phyloP scores from a whole-genome alignment of 2,329 filamentous ascomycete genomes.

The Aspergillus felis region DNA sequence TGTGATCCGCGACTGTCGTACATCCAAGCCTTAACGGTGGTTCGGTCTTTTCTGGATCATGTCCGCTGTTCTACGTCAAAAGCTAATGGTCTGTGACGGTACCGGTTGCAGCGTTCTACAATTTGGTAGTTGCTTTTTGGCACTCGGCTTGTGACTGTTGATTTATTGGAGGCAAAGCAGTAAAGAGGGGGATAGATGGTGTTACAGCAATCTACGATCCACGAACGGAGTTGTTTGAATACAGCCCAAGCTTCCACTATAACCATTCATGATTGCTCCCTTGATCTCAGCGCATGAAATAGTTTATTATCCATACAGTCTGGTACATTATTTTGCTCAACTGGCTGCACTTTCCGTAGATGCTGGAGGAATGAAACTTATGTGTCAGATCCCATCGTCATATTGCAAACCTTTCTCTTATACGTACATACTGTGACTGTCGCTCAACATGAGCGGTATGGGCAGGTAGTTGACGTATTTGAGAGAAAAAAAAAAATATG shows the following conservation, averaged over 20 bases:
- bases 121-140: not conserved
- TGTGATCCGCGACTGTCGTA: conserved; percentile 71
- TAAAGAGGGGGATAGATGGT: not conserved
- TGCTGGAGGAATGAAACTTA: too few species aligned
- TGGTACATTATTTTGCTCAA: too few species aligned
- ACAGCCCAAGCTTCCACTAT: not conserved
- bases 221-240: too few species aligned
- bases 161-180: not conserved
- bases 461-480: too few species aligned
- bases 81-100: not conserved
- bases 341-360: too few species aligned
- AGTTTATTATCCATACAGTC: too few species aligned
- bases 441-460: too few species aligned
- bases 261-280: not conserved
- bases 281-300: too few species aligned
- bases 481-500: too few species aligned
- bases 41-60: conserved; percentile 1
- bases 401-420: too few species aligned
- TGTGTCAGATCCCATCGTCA: too few species aligned
- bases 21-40: conserved; percentile 1
- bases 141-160: not conserved
- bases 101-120: not conserved
- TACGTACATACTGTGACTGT: too few species aligned
- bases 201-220: not conserved
- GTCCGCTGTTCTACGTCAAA: not conserved